Evolutionary conservation across 441 rosid genomes (phyloP).

Genomic region (Jatropha podagrica): DNA sequence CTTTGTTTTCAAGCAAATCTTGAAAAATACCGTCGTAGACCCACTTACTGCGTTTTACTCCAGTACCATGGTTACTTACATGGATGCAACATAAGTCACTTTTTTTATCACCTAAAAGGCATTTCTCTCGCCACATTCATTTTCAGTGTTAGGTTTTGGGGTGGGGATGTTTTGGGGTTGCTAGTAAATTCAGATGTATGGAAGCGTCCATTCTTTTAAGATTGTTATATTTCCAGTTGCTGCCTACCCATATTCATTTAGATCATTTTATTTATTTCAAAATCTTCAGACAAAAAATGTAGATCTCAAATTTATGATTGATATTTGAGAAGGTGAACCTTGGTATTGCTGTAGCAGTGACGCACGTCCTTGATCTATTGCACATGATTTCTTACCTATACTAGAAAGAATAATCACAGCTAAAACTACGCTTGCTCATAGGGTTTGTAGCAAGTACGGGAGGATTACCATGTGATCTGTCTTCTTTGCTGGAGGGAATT

Average conservation of each 20-base stretch:
- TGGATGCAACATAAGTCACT: neutral
- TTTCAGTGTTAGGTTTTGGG: neutral
- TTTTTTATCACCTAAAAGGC: neutral
- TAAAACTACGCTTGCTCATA: neutral
- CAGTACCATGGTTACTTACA: neutral
- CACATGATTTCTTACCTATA: slow-evolving; percentile 1
- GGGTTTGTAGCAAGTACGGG: neutral
- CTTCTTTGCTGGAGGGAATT: slow-evolving; percentile 11
- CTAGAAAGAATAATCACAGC: neutral
- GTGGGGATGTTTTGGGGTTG: neutral
- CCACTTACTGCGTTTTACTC: neutral
- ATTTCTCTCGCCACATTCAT: neutral
- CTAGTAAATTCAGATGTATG: neutral
- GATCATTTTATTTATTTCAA: neutral
- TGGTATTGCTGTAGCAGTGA: neutral
- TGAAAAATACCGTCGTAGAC: neutral
- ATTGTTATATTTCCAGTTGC: slow-evolving; percentile 7
- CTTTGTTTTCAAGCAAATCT: neutral
- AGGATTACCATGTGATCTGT: slow-evolving; percentile 20
- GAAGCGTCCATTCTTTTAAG: neutral
- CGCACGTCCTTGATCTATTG: neutral
- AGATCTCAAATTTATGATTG: neutral
- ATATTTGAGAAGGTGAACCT: neutral
- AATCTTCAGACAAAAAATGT: neutral
- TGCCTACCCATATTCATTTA: neutral